Evolutionary conservation across 352 stramenopile genomes (phyloP), one percentile per base, ranked within the genome.

Genomic region (Phytophthora syringae): DNA sequence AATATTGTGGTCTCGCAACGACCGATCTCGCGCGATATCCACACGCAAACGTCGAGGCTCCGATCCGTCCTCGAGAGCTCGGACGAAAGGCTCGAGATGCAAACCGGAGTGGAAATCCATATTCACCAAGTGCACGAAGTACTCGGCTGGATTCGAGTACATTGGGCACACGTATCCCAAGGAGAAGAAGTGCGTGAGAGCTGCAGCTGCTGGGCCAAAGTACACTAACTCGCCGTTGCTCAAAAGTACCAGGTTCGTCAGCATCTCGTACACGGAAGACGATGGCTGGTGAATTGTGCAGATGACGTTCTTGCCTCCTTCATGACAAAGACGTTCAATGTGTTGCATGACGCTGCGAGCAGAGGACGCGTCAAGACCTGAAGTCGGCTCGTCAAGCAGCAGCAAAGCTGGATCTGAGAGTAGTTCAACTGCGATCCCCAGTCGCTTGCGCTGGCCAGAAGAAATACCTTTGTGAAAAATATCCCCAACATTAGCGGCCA

Each of bases 351-450:
- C 88, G 45, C 83, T 84, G 22, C 91, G 77, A 13, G 94, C 92
- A n/a, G 93, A 90, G 6, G 82, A 91, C 16, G 87, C 82, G 71
- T 99, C 96, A 15, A 99, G 76, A 0, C 93, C 92, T 10, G 79
- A 95, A 0, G 94, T 99, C 2, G 96, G 94, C 57, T 98, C 97
- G 55, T 98, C 96, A 20, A 99, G 74, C 24, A 99, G 89, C 32
- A 99, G 63, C 28, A 99, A 74, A n/a, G 95, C 92, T 47, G 97
- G 97, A 58, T 98, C 97, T 0, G 92, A 88, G 0, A 98, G 86
- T 32, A 99, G 70, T 74, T 99, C 94, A 15, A 97, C 72, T 5
- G 85, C 97, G 60, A 99, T 98, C 1, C 90, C 92, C 15, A 98
- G 79, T 16, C 95, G 71, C 65, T 98, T 98, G 40, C 86, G 84